Evolutionary conservation across 2,329 filamentous ascomycete genomes (phyloP).

Genomic region (Diaporthe humulicola): DNA sequence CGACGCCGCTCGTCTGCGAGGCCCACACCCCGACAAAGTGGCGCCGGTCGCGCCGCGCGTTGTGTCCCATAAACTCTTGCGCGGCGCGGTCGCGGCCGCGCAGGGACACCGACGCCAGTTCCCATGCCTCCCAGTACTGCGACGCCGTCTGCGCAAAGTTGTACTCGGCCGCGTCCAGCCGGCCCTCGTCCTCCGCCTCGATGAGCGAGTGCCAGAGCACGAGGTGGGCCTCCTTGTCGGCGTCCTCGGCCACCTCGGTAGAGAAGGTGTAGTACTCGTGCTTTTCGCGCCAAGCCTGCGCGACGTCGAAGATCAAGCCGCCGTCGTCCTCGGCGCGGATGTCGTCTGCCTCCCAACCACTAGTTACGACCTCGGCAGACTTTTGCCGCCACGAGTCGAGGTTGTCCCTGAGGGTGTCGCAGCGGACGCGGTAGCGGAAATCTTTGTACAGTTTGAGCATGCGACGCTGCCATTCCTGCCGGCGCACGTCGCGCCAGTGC

Average conservation of each 20-base stretch:
- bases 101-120: slow-evolving; percentile 45
- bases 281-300: slow-evolving; percentile 43
- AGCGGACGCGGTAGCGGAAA: slow-evolving; percentile 45
- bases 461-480: slow-evolving; percentile 42
- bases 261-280: slow-evolving; percentile 41
- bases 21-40: slow-evolving; percentile 46
- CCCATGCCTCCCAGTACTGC: slow-evolving; percentile 45
- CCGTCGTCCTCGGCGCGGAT: slow-evolving; percentile 44
- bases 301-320: slow-evolving; percentile 44
- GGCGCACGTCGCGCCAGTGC: slow-evolving; percentile 36
- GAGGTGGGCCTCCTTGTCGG: slow-evolving; percentile 46
- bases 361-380: slow-evolving; percentile 41
- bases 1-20: slow-evolving; percentile 34
- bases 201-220: slow-evolving; percentile 43
- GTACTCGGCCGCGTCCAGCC: slow-evolving; percentile 45
- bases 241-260: slow-evolving; percentile 44
- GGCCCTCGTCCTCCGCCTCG: slow-evolving; percentile 42
- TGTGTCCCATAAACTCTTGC: slow-evolving; percentile 43
- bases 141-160: slow-evolving; percentile 43
- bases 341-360: slow-evolving; percentile 44
- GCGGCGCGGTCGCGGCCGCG: slow-evolving; percentile 43
- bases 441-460: slow-evolving; percentile 44
- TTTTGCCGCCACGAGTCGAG: slow-evolving; percentile 45
- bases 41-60: slow-evolving; percentile 42
- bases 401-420: slow-evolving; percentile 43